Base-by-base conservation (phyloP, 805 yeast species). In the Blastobotrys americana region DNA sequence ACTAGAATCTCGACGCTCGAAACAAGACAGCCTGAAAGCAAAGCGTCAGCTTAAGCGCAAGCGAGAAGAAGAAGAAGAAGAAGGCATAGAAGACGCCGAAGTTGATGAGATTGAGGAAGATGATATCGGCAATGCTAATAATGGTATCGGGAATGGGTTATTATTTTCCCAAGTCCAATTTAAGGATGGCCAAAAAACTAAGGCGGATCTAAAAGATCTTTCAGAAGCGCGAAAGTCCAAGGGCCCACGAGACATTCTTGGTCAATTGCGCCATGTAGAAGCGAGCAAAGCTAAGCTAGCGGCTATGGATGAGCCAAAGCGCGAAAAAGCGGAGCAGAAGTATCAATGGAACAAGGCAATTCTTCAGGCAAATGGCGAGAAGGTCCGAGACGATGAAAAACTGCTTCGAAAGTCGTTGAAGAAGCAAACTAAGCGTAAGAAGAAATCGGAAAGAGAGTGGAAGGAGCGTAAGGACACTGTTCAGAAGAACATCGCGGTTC, bases 381-480 rank as follows among this genome's bases (percentile, higher is more conserved):
- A 87, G 63, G 70, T 90, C 38, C 84, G 83, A 55, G 96, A 93
- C 64, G 94, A 90, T 63, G 97, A 90, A 62, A 81, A 78, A 59
- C 68, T 93, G 55, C 74, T 93, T 64, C 82, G 81, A 57, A 90
- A 86, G 63, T 85, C 97, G 2, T 65, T 90, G 49, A 88, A 84
- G 68, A 75, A 84, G 55, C 85, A 87, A 60, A 90, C 86, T 55
- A 78, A 84, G 49, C 74, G 75, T 59, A 93, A 93, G 71, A 76
- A 84, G 58, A 85, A 81, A 69, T 82, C 94, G 46, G 95, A 87
- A 57, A 69, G 78, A 42, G 95, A 90, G 64, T 93, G 99, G 99
- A 75, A 69, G 52, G 97, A 90, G 42, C 77, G 99, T 53, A 82
- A 84, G 61, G 84, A 81, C 55, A 74, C 74, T 31, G 96, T 93